These are phyloP conservation scores for Hymenoscyphus fraxineus DNA, from an alignment of 2,329 filamentous ascomycete species.

Conservation along the genomic window DNA sequence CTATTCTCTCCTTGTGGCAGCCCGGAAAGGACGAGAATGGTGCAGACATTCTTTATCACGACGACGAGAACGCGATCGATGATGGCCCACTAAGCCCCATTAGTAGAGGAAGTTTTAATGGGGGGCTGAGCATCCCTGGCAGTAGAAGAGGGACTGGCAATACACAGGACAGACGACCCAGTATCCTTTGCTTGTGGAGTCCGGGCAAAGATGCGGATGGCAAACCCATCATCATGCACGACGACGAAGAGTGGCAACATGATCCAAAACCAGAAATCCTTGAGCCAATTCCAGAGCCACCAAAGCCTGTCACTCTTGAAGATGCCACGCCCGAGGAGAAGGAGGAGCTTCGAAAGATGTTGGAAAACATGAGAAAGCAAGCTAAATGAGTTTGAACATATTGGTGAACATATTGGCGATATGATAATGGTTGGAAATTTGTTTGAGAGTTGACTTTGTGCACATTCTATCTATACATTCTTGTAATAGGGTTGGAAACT, in stretches of 20 bases:
- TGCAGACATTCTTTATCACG: conserved; percentile 7
- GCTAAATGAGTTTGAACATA: not conserved
- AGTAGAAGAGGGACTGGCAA: conserved; percentile 1
- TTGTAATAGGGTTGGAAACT: not conserved
- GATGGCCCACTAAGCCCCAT: not conserved
- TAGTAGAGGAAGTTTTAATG: not conserved
- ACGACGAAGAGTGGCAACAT: conserved; percentile 11
- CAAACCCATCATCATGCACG: conserved; percentile 7
- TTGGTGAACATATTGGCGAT: not conserved
- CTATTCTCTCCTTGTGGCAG: conserved; percentile 9
- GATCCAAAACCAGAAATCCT: not conserved
- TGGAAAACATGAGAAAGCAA: not conserved
- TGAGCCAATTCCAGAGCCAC: not conserved
- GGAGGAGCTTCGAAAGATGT: not conserved
- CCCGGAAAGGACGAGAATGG: conserved; percentile 10
- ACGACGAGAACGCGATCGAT: conserved; percentile 8
- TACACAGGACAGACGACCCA: conserved; percentile 9
- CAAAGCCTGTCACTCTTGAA: not conserved
- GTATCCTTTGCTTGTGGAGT: conserved; percentile 11
- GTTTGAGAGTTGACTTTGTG: not conserved
- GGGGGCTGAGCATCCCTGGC: not conserved
- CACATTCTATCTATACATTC: not conserved
- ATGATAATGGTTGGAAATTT: not conserved
- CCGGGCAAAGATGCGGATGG: conserved; percentile 10
- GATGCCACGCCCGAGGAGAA: not conserved